A percentile compares a stretch with the other conserved stretches of the same genome.
Evolutionary conservation across 192 early-diverging fungal species (phyloP).

Genomic region (Entomortierella chlamydospora): DNA sequence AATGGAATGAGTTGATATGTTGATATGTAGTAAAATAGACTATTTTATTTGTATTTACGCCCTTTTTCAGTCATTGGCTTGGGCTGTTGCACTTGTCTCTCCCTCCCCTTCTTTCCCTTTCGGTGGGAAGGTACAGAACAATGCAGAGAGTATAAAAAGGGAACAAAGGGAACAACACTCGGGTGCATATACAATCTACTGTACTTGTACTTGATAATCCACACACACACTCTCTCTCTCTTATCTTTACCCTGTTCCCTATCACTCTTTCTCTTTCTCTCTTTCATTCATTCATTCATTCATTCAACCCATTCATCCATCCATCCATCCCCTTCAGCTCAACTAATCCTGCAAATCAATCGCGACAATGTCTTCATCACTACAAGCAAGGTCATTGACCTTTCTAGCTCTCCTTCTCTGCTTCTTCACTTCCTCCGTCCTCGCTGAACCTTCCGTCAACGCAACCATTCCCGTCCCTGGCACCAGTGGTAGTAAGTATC

Average conservation of each 20-base stretch:
- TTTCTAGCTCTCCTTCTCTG: constrained; percentile 1
- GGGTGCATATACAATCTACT: neutral
- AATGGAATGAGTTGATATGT: too few relatives aligned
- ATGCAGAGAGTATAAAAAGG: neutral
- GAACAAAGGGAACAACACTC: constrained; percentile 10
- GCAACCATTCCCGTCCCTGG: neutral
- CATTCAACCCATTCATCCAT: neutral
- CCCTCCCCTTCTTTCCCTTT: neutral
- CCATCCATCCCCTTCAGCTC: neutral
- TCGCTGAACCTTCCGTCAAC: neutral
- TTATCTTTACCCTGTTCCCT: neutral
- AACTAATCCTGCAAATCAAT: neutral
- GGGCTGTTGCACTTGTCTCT: too few relatives aligned
- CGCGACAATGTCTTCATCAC: neutral
- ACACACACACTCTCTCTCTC: neutral
- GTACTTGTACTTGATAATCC: too few relatives aligned
- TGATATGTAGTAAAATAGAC: too few relatives aligned
- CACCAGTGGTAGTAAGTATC: neutral
- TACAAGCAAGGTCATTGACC: neutral
- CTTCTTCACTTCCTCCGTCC: neutral
- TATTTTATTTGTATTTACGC: too few relatives aligned
- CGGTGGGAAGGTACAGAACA: neutral
- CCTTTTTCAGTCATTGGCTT: too few relatives aligned
- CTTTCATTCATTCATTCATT: neutral
- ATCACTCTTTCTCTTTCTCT: neutral